Evolutionary conservation across 495 filamentous ascomycete species (phyloP), one percentile per base, ranked within the genome.

Genomic region (Podospora australis): DNA sequence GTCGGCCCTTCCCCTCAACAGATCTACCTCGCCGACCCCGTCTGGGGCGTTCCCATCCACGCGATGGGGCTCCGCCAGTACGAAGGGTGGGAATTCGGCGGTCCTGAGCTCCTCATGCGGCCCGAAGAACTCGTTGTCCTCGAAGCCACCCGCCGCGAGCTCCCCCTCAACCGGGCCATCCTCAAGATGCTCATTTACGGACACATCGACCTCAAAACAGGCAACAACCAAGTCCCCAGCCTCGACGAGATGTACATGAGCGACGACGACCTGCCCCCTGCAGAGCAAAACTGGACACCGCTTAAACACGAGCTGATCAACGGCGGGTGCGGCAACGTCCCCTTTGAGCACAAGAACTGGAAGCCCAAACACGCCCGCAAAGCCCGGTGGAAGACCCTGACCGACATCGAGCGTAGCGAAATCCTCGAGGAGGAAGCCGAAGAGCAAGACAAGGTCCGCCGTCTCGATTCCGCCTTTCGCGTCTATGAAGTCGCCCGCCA

Each of bases 101-200:
- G 66, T 9, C 36, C 21, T 5, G 55, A 44, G 1, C 64, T 66
- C 41, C 63, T 87, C 13, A 26, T 73, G 16, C 65, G 75, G 11
- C 69, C 76, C 3, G 81, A 86, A 57, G 70, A 84, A 57, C 52
- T 84, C 49, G 50, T 84, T 6, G 44, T 73, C 29, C 52, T 61
- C 35, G 81, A 86, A 56, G 50, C 68, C 7, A 48, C 70, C 0
- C 62, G 67, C 30, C 58, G 83, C 23, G 40, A 64, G n/a, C 44
- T 83, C 39, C 39, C 67, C 23, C 41, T 82, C 25, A 56, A 74
- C 34, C 23, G 52, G 11, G 63, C 71, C 55, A 63, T 73, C 38
- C 36, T 63, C 30, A 49, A 67, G 43, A 77, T 81, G 66, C 69
- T 79, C 54, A 45, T 73, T n/a, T 81, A 68, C 54, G 80, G 80